A percentile compares a stretch with the other conserved stretches of the same genome.
phyloP scores from a whole-genome alignment of 345 rosid genomes.

The Arabis hirsuta region DNA sequence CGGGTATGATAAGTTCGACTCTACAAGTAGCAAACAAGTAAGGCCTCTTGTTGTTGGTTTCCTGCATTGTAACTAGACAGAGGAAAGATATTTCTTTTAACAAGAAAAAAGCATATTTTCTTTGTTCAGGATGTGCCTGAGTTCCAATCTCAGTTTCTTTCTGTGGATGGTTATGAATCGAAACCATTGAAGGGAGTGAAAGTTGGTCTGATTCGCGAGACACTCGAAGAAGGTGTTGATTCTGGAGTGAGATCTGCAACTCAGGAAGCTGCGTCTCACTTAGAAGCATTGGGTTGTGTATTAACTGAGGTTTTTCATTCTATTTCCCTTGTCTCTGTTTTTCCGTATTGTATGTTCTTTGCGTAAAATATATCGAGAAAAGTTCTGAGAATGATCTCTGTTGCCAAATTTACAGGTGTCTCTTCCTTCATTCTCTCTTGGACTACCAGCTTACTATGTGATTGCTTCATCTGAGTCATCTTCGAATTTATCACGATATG shows the following conservation, averaged over 20 bases:
- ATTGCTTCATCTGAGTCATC: constrained; percentile 93
- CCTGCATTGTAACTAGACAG: neutral
- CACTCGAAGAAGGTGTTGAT: constrained; percentile 80
- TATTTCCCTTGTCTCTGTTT: neutral
- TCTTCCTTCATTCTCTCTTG: constrained; percentile 84
- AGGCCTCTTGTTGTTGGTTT: constrained; percentile 28
- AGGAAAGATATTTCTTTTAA: neutral
- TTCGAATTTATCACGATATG: constrained; percentile 86
- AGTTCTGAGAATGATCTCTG: constrained; percentile 13
- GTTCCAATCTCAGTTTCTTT: constrained; percentile 55
- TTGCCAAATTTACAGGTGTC: constrained; percentile 58
- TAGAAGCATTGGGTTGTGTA: constrained; percentile 82
- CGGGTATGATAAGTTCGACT: constrained; percentile 79
- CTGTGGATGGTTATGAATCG: constrained; percentile 52
- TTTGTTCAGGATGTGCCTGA: constrained; percentile 75
- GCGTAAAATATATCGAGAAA: neutral
- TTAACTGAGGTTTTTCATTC: constrained; percentile 58
- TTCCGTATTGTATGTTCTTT: neutral
- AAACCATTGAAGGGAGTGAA: constrained; percentile 77
- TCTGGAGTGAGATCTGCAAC: constrained; percentile 70
- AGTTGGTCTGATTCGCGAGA: constrained; percentile 85
- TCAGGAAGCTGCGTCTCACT: constrained; percentile 70
- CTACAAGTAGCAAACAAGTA: constrained; percentile 84
- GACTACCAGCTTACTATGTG: constrained; percentile 87
- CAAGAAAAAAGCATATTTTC: neutral